Conservation (phyloP, 2,329 filamentous ascomycete genomes). For the Stromatinia cepivora region DNA sequence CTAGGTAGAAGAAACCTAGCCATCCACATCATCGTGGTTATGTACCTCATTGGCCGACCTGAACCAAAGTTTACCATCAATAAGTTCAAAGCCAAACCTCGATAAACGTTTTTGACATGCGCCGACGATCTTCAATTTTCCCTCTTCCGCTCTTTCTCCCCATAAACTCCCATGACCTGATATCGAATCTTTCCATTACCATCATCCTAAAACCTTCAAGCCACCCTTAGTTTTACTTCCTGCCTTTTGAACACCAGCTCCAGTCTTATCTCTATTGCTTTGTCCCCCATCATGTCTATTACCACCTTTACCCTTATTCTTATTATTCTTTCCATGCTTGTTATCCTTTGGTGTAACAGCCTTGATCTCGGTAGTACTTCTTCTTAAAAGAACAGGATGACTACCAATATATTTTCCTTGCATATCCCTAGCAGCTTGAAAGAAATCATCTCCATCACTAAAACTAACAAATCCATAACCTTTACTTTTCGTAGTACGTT, state of each 20-base stretch:
- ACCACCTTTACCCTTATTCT: constrained; percentile 44
- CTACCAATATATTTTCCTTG: constrained; percentile 99
- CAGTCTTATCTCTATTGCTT: constrained; percentile 43
- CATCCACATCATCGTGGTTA: neutral
- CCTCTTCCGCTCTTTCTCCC: neutral
- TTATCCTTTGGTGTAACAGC: constrained; percentile 68
- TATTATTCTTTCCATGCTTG: constrained; percentile 47
- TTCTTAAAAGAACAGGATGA: constrained; percentile 84
- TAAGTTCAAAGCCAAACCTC: neutral
- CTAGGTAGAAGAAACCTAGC: neutral
- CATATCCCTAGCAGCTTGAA: constrained; percentile 96
- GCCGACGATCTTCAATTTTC: neutral
- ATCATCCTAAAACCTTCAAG: constrained; percentile 59
- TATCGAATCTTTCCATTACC: neutral
- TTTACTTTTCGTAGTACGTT: constrained; percentile 92
- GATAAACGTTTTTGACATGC: neutral
- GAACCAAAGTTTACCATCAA: neutral
- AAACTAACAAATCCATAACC: constrained; percentile 98
- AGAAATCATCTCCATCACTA: constrained; percentile 92
- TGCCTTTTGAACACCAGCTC: constrained; percentile 59
- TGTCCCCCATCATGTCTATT: constrained; percentile 41
- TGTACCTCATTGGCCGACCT: neutral
- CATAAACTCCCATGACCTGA: neutral
- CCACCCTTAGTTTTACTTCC: constrained; percentile 69
- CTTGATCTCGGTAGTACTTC: constrained; percentile 90